Conservation (phyloP, 2,329 filamentous ascomycete genomes). For the Cordyceps cateniannulata region DNA sequence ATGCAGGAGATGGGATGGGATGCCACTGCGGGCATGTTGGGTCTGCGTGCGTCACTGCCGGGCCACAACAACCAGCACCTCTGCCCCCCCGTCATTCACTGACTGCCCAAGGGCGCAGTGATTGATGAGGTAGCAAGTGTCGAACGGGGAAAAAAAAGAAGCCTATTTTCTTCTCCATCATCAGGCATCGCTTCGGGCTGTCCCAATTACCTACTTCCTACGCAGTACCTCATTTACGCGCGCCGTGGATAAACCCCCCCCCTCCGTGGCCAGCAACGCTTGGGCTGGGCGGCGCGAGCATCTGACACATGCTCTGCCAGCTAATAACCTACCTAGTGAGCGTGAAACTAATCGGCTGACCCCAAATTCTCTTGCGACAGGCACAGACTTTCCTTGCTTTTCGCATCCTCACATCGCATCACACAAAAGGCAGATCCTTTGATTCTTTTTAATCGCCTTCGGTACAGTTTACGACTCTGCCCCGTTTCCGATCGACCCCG, state of each 20-base stretch:
- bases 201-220: background rate
- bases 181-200: background rate
- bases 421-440: background rate
- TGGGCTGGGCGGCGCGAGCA: background rate
- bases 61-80: background rate
- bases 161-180: background rate
- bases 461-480: background rate
- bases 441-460: background rate
- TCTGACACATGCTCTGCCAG: conserved; percentile 6
- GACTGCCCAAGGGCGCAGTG: background rate
- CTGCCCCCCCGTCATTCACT: background rate
- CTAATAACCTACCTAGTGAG: too few species aligned
- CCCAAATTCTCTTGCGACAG: conserved; percentile 1
- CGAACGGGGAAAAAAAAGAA: too few species aligned
- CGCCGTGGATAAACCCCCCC: background rate
- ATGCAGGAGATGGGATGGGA: conserved; percentile 1
- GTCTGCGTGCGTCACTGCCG: background rate
- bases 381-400: background rate
- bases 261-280: too few species aligned
- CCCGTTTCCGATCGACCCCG: background rate
- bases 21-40: background rate
- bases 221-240: background rate
- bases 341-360: conserved; percentile 8
- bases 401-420: background rate
- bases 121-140: background rate